Evolutionary conservation across 352 stramenopile genomes (phyloP).

Genomic region (Thraustotheca clavata): DNA sequence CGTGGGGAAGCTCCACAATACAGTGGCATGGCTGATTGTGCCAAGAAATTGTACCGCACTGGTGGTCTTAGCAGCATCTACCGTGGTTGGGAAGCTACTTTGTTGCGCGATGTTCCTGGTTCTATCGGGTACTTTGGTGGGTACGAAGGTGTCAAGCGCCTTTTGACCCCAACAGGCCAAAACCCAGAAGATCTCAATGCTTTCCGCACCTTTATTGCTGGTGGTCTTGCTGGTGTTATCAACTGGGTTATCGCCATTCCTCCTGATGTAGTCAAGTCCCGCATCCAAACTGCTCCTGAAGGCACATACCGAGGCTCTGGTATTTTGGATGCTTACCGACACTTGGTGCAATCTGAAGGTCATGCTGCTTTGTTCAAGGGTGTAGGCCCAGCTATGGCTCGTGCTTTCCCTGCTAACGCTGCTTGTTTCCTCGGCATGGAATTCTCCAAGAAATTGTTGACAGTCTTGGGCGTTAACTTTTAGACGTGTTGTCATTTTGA

Average conservation of each 20-base stretch:
- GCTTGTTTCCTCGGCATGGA: too few relatives aligned
- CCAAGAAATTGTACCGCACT: slow-evolving; percentile 85
- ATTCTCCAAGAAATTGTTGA: too few relatives aligned
- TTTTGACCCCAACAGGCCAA: slow-evolving; percentile 69
- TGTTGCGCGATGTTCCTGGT: slow-evolving; percentile 91
- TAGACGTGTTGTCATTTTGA: too few relatives aligned
- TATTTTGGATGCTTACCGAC: slow-evolving; percentile 86
- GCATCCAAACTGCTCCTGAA: slow-evolving; percentile 94
- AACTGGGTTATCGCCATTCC: slow-evolving; percentile 95
- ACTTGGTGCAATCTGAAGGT: slow-evolving; percentile 93
- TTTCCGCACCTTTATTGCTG: slow-evolving; percentile 88
- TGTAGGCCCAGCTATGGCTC: slow-evolving; percentile 88
- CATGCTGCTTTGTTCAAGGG: slow-evolving; percentile 90
- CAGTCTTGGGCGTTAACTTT: too few relatives aligned
- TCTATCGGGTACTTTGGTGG: slow-evolving; percentile 93
- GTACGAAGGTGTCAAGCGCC: slow-evolving; percentile 89
- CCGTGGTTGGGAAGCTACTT: slow-evolving; percentile 90
- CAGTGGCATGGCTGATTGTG: slow-evolving; percentile 93
- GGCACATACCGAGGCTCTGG: slow-evolving; percentile 84
- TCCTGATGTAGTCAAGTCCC: slow-evolving; percentile 94
- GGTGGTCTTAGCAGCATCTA: slow-evolving; percentile 92
- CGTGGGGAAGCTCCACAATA: slow-evolving; percentile 81
- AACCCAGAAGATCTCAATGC: slow-evolving; percentile 79
- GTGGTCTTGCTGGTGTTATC: slow-evolving; percentile 90
- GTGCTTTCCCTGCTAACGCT: slow-evolving; percentile 90